Base-by-base conservation (phyloP, 2,329 filamentous ascomycete species). In the Ampelomyces quisqualis region DNA sequence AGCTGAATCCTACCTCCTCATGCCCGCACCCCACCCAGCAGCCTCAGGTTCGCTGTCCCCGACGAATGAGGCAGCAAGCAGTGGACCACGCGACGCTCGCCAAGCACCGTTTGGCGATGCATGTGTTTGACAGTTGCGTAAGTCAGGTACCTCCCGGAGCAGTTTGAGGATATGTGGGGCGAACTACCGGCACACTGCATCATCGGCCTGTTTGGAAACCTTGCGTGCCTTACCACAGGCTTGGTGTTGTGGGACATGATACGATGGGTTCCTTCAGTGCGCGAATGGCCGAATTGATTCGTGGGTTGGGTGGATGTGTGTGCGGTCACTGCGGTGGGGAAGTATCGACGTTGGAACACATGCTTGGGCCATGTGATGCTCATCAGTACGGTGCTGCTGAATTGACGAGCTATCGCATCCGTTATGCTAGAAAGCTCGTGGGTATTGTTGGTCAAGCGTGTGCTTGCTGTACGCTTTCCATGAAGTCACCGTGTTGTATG, bases 151-250 rank as follows among this genome's bases (percentile, higher is more conserved):
- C n/a, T n/a, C n/a, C n/a, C n/a, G n/a, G 18, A 51, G 27, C 38
- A 32, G 57, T 60, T 59, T 57, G 57, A 61, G 46, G 46, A 34
- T 45, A 44, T 39, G 55, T 57, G 57, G 56, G 55, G 49, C 46
- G n/a, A n/a, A n/a, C n/a, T n/a, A n/a, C n/a, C n/a, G n/a, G n/a
- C n/a, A n/a, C n/a, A n/a, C n/a, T n/a, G n/a, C n/a, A n/a, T n/a
- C n/a, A n/a, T n/a, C n/a, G n/a, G n/a, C n/a, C n/a, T n/a, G 53
- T 59, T 58, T 59, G 44, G 53, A 62, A 60, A 60, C 58, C 49
- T 46, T 43, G 41, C 37, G 40, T 53, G 53, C 57, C 49, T 58
- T 39, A 49, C 35, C 28, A 43, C n/a, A 13, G 6, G 13, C 14
- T 13, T 27, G 17, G 24, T 13, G 22, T 29, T 28, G 21, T 22